These are phyloP conservation scores for Peniophora sp. DNA, from an alignment of 1,284 basidiomycete species.

Conservation along the genomic window DNA sequence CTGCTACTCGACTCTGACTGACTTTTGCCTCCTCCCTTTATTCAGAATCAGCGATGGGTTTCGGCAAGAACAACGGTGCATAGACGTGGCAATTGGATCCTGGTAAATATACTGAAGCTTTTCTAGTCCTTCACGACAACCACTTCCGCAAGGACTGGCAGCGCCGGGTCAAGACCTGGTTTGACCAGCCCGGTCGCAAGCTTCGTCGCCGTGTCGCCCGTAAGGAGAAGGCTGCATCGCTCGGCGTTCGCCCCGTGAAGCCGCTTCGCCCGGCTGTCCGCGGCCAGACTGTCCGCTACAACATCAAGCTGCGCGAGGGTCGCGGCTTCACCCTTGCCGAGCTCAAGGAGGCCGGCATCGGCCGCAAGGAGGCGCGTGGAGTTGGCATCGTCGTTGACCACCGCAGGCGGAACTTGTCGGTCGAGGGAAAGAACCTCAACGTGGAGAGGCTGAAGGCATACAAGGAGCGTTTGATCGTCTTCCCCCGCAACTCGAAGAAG, in stretches of 20 bases:
- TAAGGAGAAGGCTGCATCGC: conserved; percentile 84
- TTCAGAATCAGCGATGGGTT: conserved; percentile 53
- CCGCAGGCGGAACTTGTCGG: conserved; percentile 93
- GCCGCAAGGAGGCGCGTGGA: conserved; percentile 88
- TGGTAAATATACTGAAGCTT: conserved; percentile 4
- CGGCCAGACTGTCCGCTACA: conserved; percentile 96
- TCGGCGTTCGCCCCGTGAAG: conserved; percentile 89
- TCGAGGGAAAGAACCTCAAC: conserved; percentile 96
- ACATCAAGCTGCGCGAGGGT: conserved; percentile 95
- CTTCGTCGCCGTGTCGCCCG: conserved; percentile 92
- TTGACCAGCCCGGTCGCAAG: conserved; percentile 98
- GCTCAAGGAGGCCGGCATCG: conserved; percentile 95
- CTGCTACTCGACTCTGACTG: conserved; percentile 3
- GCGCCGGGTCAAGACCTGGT: conserved; percentile 92
- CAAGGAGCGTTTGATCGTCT: conserved; percentile 82
- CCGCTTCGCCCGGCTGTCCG: conserved; percentile 96
- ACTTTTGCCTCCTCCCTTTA: conserved; percentile 8
- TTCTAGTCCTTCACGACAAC: conserved; percentile 79
- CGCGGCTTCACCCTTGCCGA: conserved; percentile 95
- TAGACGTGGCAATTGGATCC: conserved; percentile 7
- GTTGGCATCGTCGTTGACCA: conserved; percentile 97
- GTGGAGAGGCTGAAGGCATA: conserved; percentile 94
- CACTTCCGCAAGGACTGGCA: conserved; percentile 99
- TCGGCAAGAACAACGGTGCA: conserved; percentile 75
- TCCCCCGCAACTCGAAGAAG: conserved; percentile 95